phyloP scores from a whole-genome alignment of 306 rosid genomes.

The Delonix regia region DNA sequence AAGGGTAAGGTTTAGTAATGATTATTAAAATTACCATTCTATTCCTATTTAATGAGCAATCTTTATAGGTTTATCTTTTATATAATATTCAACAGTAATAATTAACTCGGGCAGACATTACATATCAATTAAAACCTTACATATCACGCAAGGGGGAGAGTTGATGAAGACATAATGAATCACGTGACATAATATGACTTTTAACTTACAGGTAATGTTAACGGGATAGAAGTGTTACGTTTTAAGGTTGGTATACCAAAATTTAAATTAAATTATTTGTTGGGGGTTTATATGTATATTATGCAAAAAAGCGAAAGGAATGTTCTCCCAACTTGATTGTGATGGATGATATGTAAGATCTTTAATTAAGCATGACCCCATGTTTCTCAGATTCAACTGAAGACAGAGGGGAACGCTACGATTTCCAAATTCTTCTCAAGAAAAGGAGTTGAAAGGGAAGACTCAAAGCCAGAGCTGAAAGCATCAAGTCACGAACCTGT shows the following conservation, averaged over 20 bases:
- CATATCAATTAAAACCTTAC: background rate
- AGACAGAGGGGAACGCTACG: constrained; percentile 54
- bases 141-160: background rate
- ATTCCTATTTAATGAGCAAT: no score
- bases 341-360: constrained; percentile 1
- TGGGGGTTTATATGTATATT: background rate
- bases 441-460: constrained; percentile 54
- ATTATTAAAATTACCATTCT: no score
- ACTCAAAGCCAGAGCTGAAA: constrained; percentile 42
- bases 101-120: no score
- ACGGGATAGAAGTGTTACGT: no score
- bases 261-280: background rate
- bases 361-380: no score
- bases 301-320: background rate
- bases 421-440: constrained; percentile 70
- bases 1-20: no score
- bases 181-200: background rate
- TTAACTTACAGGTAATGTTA: no score
- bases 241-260: no score
- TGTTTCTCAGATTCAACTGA: constrained; percentile 68
- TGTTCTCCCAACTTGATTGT: background rate
- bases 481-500: constrained; percentile 24
- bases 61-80: no score
- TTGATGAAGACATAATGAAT: background rate
- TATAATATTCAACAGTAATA: no score